phyloP scores from a whole-genome alignment of 257 asterid species.

The Nicotiana knightiana region DNA sequence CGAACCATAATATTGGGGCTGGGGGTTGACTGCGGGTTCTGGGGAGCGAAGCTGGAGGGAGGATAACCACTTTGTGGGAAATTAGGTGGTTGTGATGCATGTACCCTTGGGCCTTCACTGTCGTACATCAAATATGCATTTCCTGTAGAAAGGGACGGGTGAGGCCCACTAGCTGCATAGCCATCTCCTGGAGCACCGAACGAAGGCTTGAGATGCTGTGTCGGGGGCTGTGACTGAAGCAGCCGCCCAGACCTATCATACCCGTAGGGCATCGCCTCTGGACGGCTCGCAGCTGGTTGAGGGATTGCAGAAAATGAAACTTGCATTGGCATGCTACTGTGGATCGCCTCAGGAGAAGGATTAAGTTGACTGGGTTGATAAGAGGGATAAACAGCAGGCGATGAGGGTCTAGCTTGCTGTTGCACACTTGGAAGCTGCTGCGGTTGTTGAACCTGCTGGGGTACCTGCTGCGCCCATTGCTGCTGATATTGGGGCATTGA shows the following conservation, averaged over 20 bases:
- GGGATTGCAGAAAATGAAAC: constrained; percentile 45
- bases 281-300: constrained; percentile 39
- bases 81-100: constrained; percentile 42
- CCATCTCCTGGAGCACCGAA: constrained; percentile 53
- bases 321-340: constrained; percentile 65
- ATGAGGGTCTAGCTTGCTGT: constrained; percentile 59
- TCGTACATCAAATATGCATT: constrained; percentile 61
- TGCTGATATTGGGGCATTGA: constrained; percentile 53
- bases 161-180: constrained; percentile 53
- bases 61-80: constrained; percentile 65
- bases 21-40: constrained; percentile 45
- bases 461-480: constrained; percentile 70
- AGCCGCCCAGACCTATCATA: constrained; percentile 52
- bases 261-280: constrained; percentile 55
- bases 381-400: constrained; percentile 56
- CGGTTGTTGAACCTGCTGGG: constrained; percentile 38
- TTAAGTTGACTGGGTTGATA: constrained; percentile 49
- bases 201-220: constrained; percentile 53
- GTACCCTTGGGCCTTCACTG: constrained; percentile 63
- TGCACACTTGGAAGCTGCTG: constrained; percentile 32
- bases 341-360: constrained; percentile 54
- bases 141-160: constrained; percentile 53
- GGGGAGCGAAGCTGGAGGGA: constrained; percentile 45
- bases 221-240: constrained; percentile 49
- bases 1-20: constrained; percentile 34